Evolutionary conservation across 768 basidiomycete genomes (phyloP), one percentile per base, ranked within the genome.

Genomic region (Agaricus bisporus): DNA sequence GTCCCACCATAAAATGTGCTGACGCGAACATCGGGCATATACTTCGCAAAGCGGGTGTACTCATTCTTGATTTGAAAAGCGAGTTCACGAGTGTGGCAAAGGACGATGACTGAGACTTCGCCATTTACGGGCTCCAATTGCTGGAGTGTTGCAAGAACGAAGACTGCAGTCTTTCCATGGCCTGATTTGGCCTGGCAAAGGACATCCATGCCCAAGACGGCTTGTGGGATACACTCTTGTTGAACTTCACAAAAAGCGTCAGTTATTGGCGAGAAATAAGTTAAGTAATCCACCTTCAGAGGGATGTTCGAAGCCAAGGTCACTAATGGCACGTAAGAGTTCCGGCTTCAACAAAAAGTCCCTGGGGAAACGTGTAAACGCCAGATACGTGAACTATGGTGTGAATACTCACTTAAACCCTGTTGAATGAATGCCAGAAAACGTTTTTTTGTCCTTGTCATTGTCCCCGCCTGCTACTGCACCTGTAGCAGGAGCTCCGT

Each of bases 11-110:
- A 99, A 76, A 98, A 98, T 55, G 97, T 98, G 72, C 84, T 85
- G 65, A 98, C 94, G 59, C 95, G 90, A 63, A 98, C 93, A 62
- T 95, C 91, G 35, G 97, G 95, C 95, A 98, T 98, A 77, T 98
- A 99, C 80, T 98, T 98, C 63, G 91, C 91, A 73, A 99, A 99
- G 49, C 97, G 93, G 51, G 88, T 84, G 77, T 98, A 99, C 75
- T 99, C 97, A 75, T 99, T 99, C 80, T 95, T 94, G 73, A 99
- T 99, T 76, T 99, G 97, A 78, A 93, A 99, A 48, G 97, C 97
- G 56, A 99, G 81, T 77, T 99, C 97, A 63, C 97, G 91, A 26
- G 97, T 99, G 76, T 99, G 97, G 73, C 97, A 99, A 56, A 99
- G 83, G 63, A 99, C 95, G 64, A 99, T 79, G 60, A 98, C 95